These are phyloP conservation scores for Cylindrotheca closterium DNA, from an alignment of 108 stramenopile genomes.

Conservation along the genomic window DNA sequence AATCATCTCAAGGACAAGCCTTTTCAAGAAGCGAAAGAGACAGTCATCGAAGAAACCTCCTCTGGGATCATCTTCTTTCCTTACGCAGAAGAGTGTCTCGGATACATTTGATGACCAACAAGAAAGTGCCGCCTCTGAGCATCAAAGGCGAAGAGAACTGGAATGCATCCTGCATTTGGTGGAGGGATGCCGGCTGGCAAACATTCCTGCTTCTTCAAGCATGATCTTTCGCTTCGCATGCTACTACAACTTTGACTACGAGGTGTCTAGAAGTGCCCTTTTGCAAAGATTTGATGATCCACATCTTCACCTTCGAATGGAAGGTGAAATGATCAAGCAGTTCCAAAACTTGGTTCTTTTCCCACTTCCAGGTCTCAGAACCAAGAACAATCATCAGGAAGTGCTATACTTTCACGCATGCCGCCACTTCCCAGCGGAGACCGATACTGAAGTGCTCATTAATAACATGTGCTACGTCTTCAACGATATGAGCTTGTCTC, in stretches of 20 bases:
- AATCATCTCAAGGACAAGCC: too few species aligned
- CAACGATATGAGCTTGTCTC: slow-evolving; percentile 19
- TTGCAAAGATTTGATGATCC: background rate
- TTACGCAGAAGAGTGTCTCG: too few species aligned
- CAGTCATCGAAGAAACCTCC: too few species aligned
- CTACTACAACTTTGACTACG: background rate
- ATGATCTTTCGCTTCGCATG: background rate
- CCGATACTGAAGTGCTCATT: slow-evolving; percentile 36
- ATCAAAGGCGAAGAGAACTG: background rate
- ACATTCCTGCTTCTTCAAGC: background rate
- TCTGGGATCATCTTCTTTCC: too few species aligned
- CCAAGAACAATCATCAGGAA: slow-evolving; percentile 32
- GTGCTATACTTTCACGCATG: slow-evolving; percentile 52
- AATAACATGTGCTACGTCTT: slow-evolving; percentile 50
- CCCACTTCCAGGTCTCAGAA: slow-evolving; percentile 36
- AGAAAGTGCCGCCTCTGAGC: too few species aligned
- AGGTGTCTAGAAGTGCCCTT: background rate
- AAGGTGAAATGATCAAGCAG: slow-evolving; percentile 8
- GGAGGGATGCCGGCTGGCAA: background rate
- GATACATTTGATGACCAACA: too few species aligned
- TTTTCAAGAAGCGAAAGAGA: too few species aligned
- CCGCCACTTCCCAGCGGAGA: slow-evolving; percentile 41
- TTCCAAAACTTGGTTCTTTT: too few species aligned
- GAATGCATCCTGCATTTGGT: background rate
- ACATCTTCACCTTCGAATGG: background rate